A percentile compares a stretch with the other conserved stretches of the same genome.
These are phyloP conservation scores for Mortierella sp. DNA, from an alignment of 371 early-diverging fungal genomes.

Conservation along the genomic window DNA sequence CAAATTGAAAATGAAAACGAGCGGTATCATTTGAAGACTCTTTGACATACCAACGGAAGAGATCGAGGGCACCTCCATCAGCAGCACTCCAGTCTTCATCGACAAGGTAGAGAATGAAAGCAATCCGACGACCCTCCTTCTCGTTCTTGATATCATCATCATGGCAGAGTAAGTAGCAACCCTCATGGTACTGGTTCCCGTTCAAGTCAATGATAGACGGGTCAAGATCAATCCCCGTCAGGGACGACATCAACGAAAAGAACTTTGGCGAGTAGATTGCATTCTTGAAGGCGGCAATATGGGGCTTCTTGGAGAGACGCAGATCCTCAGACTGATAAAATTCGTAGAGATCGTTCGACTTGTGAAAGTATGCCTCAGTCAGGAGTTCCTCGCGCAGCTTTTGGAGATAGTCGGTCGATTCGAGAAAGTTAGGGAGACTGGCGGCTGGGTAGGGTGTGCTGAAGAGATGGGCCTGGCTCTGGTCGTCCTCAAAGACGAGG, in stretches of 20 bases:
- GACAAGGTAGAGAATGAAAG: slow-evolving; percentile 81
- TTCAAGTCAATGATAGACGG: slow-evolving; percentile 69
- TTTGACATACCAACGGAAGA: slow-evolving; percentile 62
- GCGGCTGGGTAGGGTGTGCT: slow-evolving; percentile 65
- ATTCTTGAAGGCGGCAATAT: slow-evolving; percentile 63
- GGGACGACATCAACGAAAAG: slow-evolving; percentile 64
- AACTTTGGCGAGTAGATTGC: slow-evolving; percentile 67
- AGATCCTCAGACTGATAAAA: slow-evolving; percentile 76
- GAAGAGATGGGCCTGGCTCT: slow-evolving; percentile 35
- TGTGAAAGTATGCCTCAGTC: slow-evolving; percentile 62
- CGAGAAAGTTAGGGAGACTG: slow-evolving; percentile 61
- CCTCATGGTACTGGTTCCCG: slow-evolving; percentile 72
- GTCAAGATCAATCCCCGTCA: slow-evolving; percentile 69
- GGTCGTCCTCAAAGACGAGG: slow-evolving; percentile 34
- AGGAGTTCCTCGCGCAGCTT: slow-evolving; percentile 63
- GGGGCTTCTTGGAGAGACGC: slow-evolving; percentile 56
- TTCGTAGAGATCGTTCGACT: slow-evolving; percentile 78
- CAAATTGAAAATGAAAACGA: neutral
- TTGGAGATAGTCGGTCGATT: slow-evolving; percentile 59
- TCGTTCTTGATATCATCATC: slow-evolving; percentile 79
- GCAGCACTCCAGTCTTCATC: slow-evolving; percentile 71
- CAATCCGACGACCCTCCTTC: slow-evolving; percentile 71
- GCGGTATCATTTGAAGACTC: neutral
- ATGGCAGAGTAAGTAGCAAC: slow-evolving; percentile 76
- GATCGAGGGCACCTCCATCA: slow-evolving; percentile 74